Evolutionary conservation across 2,329 filamentous ascomycete genomes (phyloP), one percentile per base, ranked within the genome.

Genomic region (Exophiala oligosperma): DNA sequence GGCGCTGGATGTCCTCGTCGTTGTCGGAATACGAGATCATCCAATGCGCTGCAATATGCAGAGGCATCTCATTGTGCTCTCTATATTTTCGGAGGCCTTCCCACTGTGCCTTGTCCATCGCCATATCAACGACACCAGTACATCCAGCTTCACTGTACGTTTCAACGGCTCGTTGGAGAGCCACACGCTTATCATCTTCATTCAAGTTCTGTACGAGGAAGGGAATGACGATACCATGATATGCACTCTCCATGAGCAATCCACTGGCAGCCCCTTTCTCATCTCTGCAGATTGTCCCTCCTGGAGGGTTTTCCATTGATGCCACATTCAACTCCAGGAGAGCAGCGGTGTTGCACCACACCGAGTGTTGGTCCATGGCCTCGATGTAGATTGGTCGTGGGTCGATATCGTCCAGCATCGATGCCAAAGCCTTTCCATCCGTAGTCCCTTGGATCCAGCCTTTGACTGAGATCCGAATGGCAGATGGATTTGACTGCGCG

Each of bases 91-190:
- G 67, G n/a, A 80, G 64, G 0, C 76, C 71, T 40, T 74, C 73
- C 78, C 78, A 81, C 0, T 71, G 70, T 14, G 70, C 69, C 29
- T 79, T 76, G 50, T 80, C 77, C 78, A 80, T 80, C n/a, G 77
- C 78, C 78, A 81, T 80, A 8, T 81, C 78, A 6, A 80, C 72
- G 24, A 78, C 68, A 2, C 78, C 77, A 0, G 78, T 80, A 52
- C 76, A 78, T 1, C 78, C 78, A 0, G 74, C 73, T 0, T 70
- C 66, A 23, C 74, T 74, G 54, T 79, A 80, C 0, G 66, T 56
- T 32, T 76, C 70, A 1, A 76, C 77, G 1, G 71, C 69, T 26
- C 69, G 68, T 37, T 79, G 0, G 17, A 76, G 73, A 4, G 60
- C 64, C 32, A 69, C 72, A 12, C 74, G 63, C 47, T 78, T 78